Conservation (phyloP, 805 yeast genomes). For the Candida piceae region DNA sequence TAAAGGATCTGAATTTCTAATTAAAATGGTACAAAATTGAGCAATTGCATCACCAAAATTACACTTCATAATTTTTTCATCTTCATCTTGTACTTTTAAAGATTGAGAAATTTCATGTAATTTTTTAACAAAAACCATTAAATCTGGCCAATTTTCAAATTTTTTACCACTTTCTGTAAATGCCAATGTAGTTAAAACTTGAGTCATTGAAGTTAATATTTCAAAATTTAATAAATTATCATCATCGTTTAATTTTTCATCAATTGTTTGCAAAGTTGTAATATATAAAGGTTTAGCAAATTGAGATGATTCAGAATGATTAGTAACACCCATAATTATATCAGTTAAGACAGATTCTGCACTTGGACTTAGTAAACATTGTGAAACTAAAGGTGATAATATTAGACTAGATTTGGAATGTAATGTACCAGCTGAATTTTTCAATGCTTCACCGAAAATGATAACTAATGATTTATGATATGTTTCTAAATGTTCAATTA, state of each 20-base stretch:
- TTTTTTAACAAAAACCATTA: slow-evolving; percentile 14
- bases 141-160: slow-evolving; percentile 45
- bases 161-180: slow-evolving; percentile 72
- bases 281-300: slow-evolving; percentile 42
- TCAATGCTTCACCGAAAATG: slow-evolving; percentile 69
- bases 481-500: slow-evolving; percentile 31
- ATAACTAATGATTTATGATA: slow-evolving; percentile 55
- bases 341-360: slow-evolving; percentile 50
- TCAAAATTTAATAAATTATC: slow-evolving; percentile 6
- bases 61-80: slow-evolving; percentile 5
- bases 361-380: slow-evolving; percentile 18
- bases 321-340: slow-evolving; percentile 46
- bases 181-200: slow-evolving; percentile 41
- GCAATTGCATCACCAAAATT: slow-evolving; percentile 29
- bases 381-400: slow-evolving; percentile 32
- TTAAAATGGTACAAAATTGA: slow-evolving; percentile 42
- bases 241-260: slow-evolving; percentile 8
- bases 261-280: slow-evolving; percentile 20
- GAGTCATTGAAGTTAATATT: slow-evolving; percentile 29
- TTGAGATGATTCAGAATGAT: slow-evolving; percentile 45
- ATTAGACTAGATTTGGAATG: slow-evolving; percentile 67
- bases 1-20: slow-evolving; percentile 47
- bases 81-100: slow-evolving; percentile 6
- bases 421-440: slow-evolving; percentile 62
- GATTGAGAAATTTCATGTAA: slow-evolving; percentile 7